These are phyloP conservation scores for Phytophthora pluvialis DNA, from an alignment of 352 stramenopile genomes.

Conservation along the genomic window DNA sequence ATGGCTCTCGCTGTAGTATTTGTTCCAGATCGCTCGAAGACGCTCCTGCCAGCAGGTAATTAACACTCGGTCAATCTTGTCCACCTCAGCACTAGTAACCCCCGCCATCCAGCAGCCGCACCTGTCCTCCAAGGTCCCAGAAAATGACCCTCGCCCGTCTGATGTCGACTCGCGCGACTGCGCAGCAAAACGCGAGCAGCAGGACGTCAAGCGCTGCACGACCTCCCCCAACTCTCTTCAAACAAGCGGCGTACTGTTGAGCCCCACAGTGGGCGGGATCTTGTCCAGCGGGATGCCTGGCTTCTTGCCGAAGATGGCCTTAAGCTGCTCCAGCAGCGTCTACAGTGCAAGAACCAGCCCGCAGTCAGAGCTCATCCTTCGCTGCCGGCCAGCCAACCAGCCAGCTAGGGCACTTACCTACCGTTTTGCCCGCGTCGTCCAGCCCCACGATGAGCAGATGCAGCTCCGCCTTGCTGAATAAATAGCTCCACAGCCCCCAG, in stretches of 20 bases:
- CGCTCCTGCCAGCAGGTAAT: constrained; percentile 51
- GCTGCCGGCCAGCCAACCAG: background rate
- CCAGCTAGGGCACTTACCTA: constrained; percentile 52
- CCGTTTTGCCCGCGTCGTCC: constrained; percentile 93
- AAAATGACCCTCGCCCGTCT: constrained; percentile 89
- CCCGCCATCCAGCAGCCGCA: constrained; percentile 16
- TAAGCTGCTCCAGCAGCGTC: constrained; percentile 92
- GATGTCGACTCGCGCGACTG: constrained; percentile 86
- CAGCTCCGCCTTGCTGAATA: constrained; percentile 89
- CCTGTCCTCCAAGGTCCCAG: constrained; percentile 92
- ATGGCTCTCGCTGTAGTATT: constrained; percentile 94
- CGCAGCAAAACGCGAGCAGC: background rate
- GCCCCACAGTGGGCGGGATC: constrained; percentile 91
- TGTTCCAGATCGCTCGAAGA: constrained; percentile 92
- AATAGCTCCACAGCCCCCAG: constrained; percentile 79
- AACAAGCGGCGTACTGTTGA: constrained; percentile 75
- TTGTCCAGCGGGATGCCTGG: constrained; percentile 89
- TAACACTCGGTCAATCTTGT: background rate
- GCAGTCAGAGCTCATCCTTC: background rate
- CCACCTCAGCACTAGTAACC: background rate
- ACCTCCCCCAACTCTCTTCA: background rate
- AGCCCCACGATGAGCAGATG: constrained; percentile 93
- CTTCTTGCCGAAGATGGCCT: constrained; percentile 91
- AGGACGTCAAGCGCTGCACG: background rate
- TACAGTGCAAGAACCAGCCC: constrained; percentile 11